Evolutionary conservation across 2,329 filamentous ascomycete species (phyloP).

Genomic region (Claviceps monticola): DNA sequence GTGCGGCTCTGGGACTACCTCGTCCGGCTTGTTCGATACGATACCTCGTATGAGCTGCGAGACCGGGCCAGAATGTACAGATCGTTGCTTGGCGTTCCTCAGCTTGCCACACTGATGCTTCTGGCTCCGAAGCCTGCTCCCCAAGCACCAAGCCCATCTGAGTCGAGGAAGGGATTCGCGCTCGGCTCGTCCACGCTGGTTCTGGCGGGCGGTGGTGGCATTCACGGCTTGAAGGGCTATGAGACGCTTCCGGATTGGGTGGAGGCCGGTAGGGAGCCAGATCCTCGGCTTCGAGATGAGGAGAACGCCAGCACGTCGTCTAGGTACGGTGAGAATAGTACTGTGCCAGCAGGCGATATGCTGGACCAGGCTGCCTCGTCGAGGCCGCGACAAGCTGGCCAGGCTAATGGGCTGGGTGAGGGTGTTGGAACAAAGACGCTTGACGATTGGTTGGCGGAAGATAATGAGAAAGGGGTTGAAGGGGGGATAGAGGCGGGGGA

Average conservation of each 20-base stretch:
- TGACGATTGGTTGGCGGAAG: slow-evolving; percentile 84
- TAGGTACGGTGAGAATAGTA: slow-evolving; percentile 19
- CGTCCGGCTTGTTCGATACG: slow-evolving; percentile 75
- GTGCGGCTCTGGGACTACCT: slow-evolving; percentile 73
- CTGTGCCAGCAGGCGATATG: slow-evolving; percentile 45
- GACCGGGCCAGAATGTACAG: slow-evolving; percentile 84
- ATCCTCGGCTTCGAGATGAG: slow-evolving; percentile 55
- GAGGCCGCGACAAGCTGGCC: slow-evolving; percentile 21
- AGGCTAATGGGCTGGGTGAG: slow-evolving; percentile 38
- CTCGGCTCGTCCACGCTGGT: slow-evolving; percentile 80
- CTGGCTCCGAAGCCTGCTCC: slow-evolving; percentile 90
- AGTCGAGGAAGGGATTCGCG: slow-evolving; percentile 61
- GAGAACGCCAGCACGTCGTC: slow-evolving; percentile 20
- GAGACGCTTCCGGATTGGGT: slow-evolving; percentile 77
- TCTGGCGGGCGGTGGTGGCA: slow-evolving; percentile 59
- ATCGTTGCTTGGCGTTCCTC: slow-evolving; percentile 65
- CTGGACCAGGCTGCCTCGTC: slow-evolving; percentile 42
- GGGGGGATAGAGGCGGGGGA: slow-evolving; percentile 39
- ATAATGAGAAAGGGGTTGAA: slow-evolving; percentile 40
- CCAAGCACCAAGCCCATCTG: slow-evolving; percentile 77
- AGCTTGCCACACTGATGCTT: slow-evolving; percentile 80
- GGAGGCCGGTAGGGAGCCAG: slow-evolving; percentile 62
- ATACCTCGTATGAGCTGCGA: slow-evolving; percentile 86
- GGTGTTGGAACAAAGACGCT: slow-evolving; percentile 58
- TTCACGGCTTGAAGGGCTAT: slow-evolving; percentile 67